Evolutionary conservation across 345 rosid species (phyloP).

Genomic region (Turritis glabra): DNA sequence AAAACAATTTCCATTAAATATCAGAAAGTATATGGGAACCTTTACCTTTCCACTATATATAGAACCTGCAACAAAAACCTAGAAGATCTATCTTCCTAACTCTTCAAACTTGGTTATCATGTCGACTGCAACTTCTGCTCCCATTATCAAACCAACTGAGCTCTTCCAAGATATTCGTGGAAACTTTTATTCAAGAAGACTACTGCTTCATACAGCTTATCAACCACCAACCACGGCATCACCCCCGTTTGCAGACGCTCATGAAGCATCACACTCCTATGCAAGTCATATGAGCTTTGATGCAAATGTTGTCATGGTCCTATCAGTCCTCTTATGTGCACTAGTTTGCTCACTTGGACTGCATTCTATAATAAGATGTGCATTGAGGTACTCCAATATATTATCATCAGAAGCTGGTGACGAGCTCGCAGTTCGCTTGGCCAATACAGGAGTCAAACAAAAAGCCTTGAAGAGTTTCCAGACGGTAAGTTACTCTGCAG

Average conservation of each 20-base stretch:
- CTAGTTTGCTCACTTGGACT: conserved; percentile 77
- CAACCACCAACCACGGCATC: conserved; percentile 43
- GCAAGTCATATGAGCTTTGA: conserved; percentile 52
- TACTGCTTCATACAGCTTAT: conserved; percentile 25
- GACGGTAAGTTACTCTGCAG: conserved; percentile 54
- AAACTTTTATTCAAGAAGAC: conserved; percentile 33
- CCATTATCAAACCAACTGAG: conserved; percentile 21
- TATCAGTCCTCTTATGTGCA: conserved; percentile 84
- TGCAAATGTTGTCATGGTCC: conserved; percentile 74
- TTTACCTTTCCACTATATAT: conserved; percentile 39
- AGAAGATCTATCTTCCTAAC: conserved; percentile 27
- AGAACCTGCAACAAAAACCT: conserved; percentile 25
- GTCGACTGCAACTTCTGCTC: conserved; percentile 30
- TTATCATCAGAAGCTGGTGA: conserved; percentile 39
- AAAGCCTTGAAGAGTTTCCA: conserved; percentile 77
- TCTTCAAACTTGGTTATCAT: conserved; percentile 35
- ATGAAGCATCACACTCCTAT: conserved; percentile 41
- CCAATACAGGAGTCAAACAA: conserved; percentile 74
- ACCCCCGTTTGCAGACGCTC: conserved; percentile 34
- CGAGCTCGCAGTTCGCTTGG: conserved; percentile 42
- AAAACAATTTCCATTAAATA: conserved; percentile 8
- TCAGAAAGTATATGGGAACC: conserved; percentile 20
- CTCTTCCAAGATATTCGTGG: conserved; percentile 29
- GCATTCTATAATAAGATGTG: conserved; percentile 71
- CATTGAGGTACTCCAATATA: conserved; percentile 54